These are phyloP conservation scores for Parafenestella ontariensis DNA, from an alignment of 2,329 filamentous ascomycete species.

Conservation along the genomic window DNA sequence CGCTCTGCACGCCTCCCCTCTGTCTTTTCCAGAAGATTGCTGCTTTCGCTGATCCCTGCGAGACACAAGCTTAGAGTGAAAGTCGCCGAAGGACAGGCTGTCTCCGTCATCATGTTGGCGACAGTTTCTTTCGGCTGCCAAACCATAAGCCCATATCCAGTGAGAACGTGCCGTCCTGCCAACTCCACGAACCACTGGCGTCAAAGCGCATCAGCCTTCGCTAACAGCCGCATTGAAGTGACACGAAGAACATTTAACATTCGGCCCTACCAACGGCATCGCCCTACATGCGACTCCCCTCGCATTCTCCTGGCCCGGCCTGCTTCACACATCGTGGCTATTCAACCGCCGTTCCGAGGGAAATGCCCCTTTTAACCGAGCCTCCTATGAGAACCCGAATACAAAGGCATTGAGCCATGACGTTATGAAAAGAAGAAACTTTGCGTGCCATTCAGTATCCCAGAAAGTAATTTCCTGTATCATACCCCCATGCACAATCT, in stretches of 20 bases:
- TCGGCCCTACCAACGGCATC: constrained; percentile 13
- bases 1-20: constrained; percentile 36
- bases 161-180: constrained; percentile 1
- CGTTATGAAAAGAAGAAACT: too few relatives aligned
- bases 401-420: too few relatives aligned
- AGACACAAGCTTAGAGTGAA: constrained; percentile 27
- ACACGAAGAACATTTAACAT: constrained; percentile 19
- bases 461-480: too few relatives aligned
- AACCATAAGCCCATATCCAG: constrained; percentile 9
- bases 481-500: too few relatives aligned
- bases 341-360: constrained; percentile 9
- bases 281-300: not conserved
- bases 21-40: constrained; percentile 49
- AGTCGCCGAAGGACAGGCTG: constrained; percentile 14
- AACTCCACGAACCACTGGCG: not conserved
- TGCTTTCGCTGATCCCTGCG: constrained; percentile 36
- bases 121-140: constrained; percentile 15
- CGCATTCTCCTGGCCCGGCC: constrained; percentile 10
- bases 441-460: too few relatives aligned
- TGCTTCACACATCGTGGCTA: constrained; percentile 5
- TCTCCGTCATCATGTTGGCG: constrained; percentile 20
- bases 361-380: constrained; percentile 13
- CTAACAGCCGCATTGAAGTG: constrained; percentile 22
- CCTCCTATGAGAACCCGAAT: too few relatives aligned
- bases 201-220: constrained; percentile 17